phyloP scores from a whole-genome alignment of 139 green algal genomes.

The Volvox reticuliferus region DNA sequence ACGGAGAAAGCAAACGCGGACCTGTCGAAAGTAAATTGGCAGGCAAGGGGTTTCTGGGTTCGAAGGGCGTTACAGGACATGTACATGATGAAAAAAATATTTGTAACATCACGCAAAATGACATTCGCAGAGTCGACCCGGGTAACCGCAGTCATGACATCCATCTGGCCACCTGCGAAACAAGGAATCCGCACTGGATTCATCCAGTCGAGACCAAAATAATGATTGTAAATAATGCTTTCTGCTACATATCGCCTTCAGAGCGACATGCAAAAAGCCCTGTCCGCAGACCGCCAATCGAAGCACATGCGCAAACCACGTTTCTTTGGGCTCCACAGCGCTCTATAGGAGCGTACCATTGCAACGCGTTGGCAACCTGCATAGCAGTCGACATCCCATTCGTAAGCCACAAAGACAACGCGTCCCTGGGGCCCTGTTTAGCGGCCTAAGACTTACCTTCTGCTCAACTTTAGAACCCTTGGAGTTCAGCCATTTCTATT shows the following conservation, averaged over 20 bases:
- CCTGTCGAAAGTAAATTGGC: background rate
- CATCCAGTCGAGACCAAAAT: no score
- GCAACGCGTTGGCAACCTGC: slow-evolving; percentile 19
- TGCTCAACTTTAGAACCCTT: background rate
- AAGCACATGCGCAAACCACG: no score
- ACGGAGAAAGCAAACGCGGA: slow-evolving; percentile 28
- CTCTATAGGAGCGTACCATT: background rate
- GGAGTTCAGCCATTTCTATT: slow-evolving; percentile 3
- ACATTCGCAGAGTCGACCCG: background rate
- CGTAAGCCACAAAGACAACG: background rate
- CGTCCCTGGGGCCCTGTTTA: background rate
- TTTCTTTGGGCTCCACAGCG: no score
- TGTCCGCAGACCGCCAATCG: no score
- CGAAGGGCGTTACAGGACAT: background rate
- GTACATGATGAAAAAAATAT: background rate
- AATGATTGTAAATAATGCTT: no score
- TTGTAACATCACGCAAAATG: background rate
- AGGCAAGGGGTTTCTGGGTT: background rate
- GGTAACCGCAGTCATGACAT: background rate
- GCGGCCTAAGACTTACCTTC: background rate
- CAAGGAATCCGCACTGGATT: no score
- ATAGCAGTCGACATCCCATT: background rate
- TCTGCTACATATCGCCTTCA: no score
- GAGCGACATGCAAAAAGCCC: no score
- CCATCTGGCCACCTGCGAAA: background rate